Conservation (phyloP, 352 stramenopile species). For the Phytophthora citricola region DNA sequence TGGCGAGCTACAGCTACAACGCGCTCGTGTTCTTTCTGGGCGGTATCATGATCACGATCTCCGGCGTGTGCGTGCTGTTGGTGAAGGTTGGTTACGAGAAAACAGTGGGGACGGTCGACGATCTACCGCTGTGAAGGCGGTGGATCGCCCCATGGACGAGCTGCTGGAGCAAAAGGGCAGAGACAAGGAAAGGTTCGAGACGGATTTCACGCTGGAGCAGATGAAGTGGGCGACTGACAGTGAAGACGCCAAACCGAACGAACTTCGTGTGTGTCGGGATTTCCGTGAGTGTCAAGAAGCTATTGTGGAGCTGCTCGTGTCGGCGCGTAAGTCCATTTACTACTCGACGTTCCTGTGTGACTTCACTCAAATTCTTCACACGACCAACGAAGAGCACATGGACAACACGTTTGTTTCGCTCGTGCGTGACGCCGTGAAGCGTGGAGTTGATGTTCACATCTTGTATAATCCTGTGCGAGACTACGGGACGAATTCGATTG, state of each 20-base stretch:
- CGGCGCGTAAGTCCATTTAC: slow-evolving; percentile 65
- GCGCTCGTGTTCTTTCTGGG: slow-evolving; percentile 57
- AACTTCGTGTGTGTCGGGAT: slow-evolving; percentile 53
- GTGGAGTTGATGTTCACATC: slow-evolving; percentile 71
- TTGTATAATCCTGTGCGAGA: slow-evolving; percentile 79
- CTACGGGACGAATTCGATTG: slow-evolving; percentile 73
- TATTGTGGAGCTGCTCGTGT: slow-evolving; percentile 65
- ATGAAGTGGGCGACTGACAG: slow-evolving; percentile 61
- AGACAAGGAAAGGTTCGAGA: slow-evolving; percentile 33
- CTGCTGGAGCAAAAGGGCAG: slow-evolving; percentile 31
- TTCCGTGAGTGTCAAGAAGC: slow-evolving; percentile 71
- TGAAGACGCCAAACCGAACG: slow-evolving; percentile 17
- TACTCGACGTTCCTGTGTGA: slow-evolving; percentile 88
- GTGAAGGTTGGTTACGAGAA: slow-evolving; percentile 56
- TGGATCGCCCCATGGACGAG: slow-evolving; percentile 36
- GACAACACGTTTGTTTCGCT: slow-evolving; percentile 69
- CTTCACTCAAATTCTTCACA: slow-evolving; percentile 64
- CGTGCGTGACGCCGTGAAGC: slow-evolving; percentile 58
- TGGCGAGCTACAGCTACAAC: slow-evolving; percentile 57
- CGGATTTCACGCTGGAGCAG: slow-evolving; percentile 64
- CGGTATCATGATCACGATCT: slow-evolving; percentile 66
- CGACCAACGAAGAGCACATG: slow-evolving; percentile 30
- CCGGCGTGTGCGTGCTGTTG: slow-evolving; percentile 66
- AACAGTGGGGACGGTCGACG: slow-evolving; percentile 12
- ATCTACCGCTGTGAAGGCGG: slow-evolving; percentile 24